phyloP scores from a whole-genome alignment of 2,329 filamentous ascomycete species.

The Calonectria henricotiae region DNA sequence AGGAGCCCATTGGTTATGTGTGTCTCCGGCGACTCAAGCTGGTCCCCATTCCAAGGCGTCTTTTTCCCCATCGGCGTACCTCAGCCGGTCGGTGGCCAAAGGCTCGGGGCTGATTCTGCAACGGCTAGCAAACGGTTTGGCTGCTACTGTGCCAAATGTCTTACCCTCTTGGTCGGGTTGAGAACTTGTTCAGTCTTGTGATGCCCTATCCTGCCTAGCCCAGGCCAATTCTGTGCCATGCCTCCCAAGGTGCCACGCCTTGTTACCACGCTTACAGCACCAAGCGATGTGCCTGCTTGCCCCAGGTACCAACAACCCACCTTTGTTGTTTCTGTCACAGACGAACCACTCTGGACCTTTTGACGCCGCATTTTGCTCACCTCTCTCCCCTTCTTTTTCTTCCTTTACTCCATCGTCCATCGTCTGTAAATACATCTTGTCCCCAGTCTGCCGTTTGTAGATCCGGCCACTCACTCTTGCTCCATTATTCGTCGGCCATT shows the following conservation, averaged over 20 bases:
- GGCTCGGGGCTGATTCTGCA: conserved; percentile 4
- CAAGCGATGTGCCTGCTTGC: conserved; percentile 17
- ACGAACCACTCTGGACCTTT: conserved; percentile 13
- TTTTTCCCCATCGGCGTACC: conserved; percentile 6
- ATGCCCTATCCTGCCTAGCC: conserved; percentile 1
- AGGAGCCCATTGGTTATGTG: conserved; percentile 44
- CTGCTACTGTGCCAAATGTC: background rate
- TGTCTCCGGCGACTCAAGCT: background rate
- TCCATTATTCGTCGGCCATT: background rate
- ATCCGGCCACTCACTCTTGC: background rate
- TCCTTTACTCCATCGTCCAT: background rate
- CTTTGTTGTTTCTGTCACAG: conserved; percentile 14
- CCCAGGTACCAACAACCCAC: conserved; percentile 10
- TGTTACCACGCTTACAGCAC: conserved; percentile 4
- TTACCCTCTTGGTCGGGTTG: background rate
- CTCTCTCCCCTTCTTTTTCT: background rate
- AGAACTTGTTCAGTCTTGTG: background rate
- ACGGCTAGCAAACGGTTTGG: background rate
- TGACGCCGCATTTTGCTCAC: conserved; percentile 4
- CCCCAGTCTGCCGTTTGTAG: background rate
- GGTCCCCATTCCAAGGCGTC: conserved; percentile 31
- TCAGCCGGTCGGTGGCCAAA: background rate
- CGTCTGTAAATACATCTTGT: conserved; percentile 10
- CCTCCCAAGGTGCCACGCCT: background rate
- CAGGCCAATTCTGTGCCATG: background rate